Base-by-base conservation (phyloP, 441 rosid genomes). In the Melastoma candidum region DNA sequence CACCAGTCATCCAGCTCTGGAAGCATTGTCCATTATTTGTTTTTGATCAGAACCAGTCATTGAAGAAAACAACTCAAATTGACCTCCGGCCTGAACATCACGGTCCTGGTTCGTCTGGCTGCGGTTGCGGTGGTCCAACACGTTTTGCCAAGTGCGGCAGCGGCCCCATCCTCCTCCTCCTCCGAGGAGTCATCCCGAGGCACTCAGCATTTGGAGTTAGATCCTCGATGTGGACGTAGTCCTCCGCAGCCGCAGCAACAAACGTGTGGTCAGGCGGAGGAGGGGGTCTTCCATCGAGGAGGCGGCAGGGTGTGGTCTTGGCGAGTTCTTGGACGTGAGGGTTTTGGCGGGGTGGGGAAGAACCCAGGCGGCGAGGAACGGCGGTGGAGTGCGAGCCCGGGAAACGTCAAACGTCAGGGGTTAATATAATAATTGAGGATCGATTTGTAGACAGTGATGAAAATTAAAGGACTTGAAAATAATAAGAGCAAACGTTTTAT, bases 11-110 rank as follows among this genome's bases (percentile, higher is more conserved):
- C 22, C 22, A 17, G 22, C 22, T 17, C 22, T 17, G 1, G 22
- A 32, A 32, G 41, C 41, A 4, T 32, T 32, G 41, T 32, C 8
- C 41, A 32, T 32, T 6, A 32, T 32, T 45, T 56, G 53, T 53
- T 50, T 52, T 17, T 68, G 47, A 51, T 52, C 63, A 63, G 57
- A 52, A 44, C 57, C 48, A 61, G 50, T 26, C 47, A 64, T 48
- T 70, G 56, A 68, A 48, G 56, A 54, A 60, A 58, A 59, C 61
- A 26, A 69, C 41, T 32, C 7, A 32, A 73, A 66, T 17, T 56
- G 68, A 92, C 98, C 98, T 93, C 75, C 36, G 99, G 99, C 77
- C 83, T 83, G 48, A 70, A 61, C 70, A 77, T 71, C 50, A 92
- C 95, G 71, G 74, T 77, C 51, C 78, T 73, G 11, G 76, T 60